Evolutionary conservation across 164 flowering plant species (phyloP), one percentile per base, ranked within the genome.

Genomic region (Dillenia suffruticosa): DNA sequence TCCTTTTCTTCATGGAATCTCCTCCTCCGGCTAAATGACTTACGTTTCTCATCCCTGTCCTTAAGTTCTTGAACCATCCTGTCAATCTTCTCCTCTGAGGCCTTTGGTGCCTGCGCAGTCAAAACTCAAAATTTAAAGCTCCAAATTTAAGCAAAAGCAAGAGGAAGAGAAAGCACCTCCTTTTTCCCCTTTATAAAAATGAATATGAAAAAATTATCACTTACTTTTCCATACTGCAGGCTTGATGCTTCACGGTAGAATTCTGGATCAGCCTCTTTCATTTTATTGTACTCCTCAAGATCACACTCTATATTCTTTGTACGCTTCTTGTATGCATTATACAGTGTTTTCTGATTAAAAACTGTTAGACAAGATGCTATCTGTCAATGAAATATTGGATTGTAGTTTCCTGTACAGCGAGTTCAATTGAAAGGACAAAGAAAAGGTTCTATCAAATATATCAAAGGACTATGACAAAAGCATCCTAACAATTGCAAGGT

Each of bases 231-330:
- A 74, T 92, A 95, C 58, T 92, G 94, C 24, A 95, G 97, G 71
- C 99, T 92, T 58, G 99, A 86, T 69, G 97, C 97, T n/a, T 84
- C 88, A 45, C 97, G 87, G 62, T 95, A 95, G 72, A 95, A 95
- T 72, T 95, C 97, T 17, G 96, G 99, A 75, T 95, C 97, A 57
- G 92, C 78, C 78, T 86, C 97, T 79, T 89, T 95, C 89, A 83
- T 74, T 67, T 55, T 81, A 58, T 84, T 87, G 62, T 95, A 92
- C 56, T 89, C 97, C 50, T 86, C 99, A 19, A 92, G 50, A 67
- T 95, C 88, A 73, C 81, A 68, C 9, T 84, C 78, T 54, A 92
- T 59, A 61, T 84, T 88, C 76, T 90, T 88, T 17, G 97, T 84
- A 12, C 99, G 80, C 74, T 92, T 95, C 78, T 95, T 95, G 77